Evolutionary conservation across 352 stramenopile species (phyloP), one percentile per base, ranked within the genome.

Genomic region (Globisporangium abappressorium): DNA sequence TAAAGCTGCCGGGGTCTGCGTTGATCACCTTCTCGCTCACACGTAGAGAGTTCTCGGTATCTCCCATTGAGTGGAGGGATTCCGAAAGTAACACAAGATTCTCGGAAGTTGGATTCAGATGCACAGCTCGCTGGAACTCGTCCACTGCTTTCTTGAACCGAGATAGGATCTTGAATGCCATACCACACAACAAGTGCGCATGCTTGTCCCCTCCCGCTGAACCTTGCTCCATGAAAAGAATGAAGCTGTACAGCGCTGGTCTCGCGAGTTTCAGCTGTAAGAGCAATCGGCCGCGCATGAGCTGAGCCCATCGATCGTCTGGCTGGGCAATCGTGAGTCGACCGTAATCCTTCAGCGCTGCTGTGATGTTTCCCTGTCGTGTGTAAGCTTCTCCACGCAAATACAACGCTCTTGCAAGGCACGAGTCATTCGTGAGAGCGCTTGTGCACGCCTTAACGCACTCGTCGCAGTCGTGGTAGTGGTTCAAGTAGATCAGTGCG

Each of bases 61-160:
- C 85, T 20, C 85, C 85, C 61, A 92, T 78, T 12, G 85, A 92
- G 63, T 94, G 85, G 2, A 94, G 66, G 26, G 85, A 90, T 68
- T 94, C 85, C 8, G 85, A 94, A 0, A 94, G 68, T 55, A 94
- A 46, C 24, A 91, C 82, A n/a, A 94, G 71, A 57, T 94, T 94
- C 36, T 90, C 85, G 7, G 77, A 82, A 3, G 77, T 91, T 41
- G 84, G 85, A 46, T 88, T 82, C 3, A 87, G 69, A 15, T 75
- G 65, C 26, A 85, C 85, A 1, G 82, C 84, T 26, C 71, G 77
- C 61, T 92, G 79, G 56, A 94, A 92, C 59, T 85, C 81, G 18
- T 73, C 53, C 6, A 94, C 84, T 1, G 85, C 85, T 36, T 81
- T 74, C 57, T 84, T 74, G 66, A 91, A 91, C 6, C 80, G 77